phyloP scores from a whole-genome alignment of 768 basidiomycete genomes.

The Hypsizygus marmoreus region DNA sequence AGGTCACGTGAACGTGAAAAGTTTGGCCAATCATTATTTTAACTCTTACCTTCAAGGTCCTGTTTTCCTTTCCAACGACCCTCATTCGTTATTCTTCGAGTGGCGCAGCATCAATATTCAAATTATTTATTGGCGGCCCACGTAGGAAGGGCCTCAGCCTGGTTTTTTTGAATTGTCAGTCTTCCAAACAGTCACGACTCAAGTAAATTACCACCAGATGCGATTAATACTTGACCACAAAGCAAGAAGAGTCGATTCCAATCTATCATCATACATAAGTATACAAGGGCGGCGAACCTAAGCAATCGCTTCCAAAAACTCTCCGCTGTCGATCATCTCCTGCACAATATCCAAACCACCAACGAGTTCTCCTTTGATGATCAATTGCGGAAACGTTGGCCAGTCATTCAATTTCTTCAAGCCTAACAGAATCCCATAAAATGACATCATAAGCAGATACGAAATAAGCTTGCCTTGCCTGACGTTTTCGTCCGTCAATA shows the following conservation, averaged over 20 bases:
- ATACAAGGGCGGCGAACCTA: constrained; percentile 7
- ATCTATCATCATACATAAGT: neutral
- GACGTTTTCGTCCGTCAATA: constrained; percentile 78
- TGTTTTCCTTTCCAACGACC: neutral
- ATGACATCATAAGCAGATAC: neutral
- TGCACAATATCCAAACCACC: constrained; percentile 93
- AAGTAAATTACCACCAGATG: no score
- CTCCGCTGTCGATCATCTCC: constrained; percentile 84
- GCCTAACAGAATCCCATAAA: constrained; percentile 36
- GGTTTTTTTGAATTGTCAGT: no score
- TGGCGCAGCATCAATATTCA: no score
- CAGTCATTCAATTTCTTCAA: constrained; percentile 81
- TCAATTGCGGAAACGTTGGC: constrained; percentile 89
- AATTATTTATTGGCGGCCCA: no score
- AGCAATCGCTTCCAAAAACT: constrained; percentile 56
- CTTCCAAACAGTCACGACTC: no score
- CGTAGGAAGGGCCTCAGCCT: no score
- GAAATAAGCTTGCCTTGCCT: constrained; percentile 62
- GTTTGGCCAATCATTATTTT: no score
- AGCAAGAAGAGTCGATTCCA: no score
- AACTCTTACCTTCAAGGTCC: neutral
- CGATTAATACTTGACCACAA: no score
- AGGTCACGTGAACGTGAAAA: constrained; percentile 9
- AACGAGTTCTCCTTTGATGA: constrained; percentile 87
- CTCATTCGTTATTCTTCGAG: neutral